Evolutionary conservation across 352 stramenopile genomes (phyloP), one percentile per base, ranked within the genome.

Genomic region (Pythium grandisporangium): DNA sequence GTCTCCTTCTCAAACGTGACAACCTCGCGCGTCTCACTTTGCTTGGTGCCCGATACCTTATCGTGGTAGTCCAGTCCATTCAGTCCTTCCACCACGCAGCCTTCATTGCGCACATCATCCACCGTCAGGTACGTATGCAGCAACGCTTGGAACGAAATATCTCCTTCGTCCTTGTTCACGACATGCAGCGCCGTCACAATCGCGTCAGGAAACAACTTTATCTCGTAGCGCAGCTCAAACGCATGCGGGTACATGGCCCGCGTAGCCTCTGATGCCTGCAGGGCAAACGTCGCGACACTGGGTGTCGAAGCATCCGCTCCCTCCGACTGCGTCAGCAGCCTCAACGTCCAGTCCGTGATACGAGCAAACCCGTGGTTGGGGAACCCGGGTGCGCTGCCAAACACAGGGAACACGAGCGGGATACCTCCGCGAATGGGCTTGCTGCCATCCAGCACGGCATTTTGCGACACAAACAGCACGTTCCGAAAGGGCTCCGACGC

Each of bases 371-470:
- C 95, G 70, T 98, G 95, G 55, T 96, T 93, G 1, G 85, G 84
- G 51, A 96, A 95, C 6, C 70, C 75, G n/a, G 66, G 46, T 6
- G 73, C 77, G 29, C 61, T 66, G 43, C 93, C 93, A 60, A 98
- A 98, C 39, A 98, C 84, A 25, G 95, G 95, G 68, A 98, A 98
- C 30, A 98, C 93, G 17, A 98, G 58, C 25, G 95, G 95, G 37
- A 98, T 97, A 25, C 93, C 93, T 44, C 95, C 95, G 29, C 95
- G 85, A 52, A 98, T 97, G 25, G 94, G 77, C 56, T 97, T 98
- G 44, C 57, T 84, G 43, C 92, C 84, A 59, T 98, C 82, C 30
- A 96, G 56, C 20, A 81, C 61, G 26, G 93, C 86, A 58, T 94
- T 70, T 21, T 81, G 55, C 12, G 84, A 97, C 40, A 98, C 16